A percentile compares a stretch with the other conserved stretches of the same genome.
These are phyloP conservation scores for Glutinoglossum americanum DNA, from an alignment of 495 filamentous ascomycete genomes.

Conservation along the genomic window DNA sequence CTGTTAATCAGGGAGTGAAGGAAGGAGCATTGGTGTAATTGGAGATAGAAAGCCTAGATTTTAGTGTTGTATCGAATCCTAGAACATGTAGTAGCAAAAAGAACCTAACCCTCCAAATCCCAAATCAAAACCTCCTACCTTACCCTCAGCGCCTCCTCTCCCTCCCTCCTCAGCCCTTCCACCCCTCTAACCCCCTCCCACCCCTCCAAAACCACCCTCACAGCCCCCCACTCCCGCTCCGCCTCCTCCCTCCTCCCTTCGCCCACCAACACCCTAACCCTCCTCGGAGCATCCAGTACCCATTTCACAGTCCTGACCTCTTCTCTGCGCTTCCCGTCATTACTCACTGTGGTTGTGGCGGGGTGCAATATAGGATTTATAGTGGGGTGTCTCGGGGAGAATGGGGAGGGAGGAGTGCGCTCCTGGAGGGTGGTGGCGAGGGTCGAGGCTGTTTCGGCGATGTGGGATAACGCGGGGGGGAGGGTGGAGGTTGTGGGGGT, in stretches of 20 bases:
- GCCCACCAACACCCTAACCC: slow-evolving; percentile 25
- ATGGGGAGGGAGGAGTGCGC: not conserved
- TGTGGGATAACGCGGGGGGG: slow-evolving; percentile 5
- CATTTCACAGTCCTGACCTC: slow-evolving; percentile 49
- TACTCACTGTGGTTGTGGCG: too few relatives aligned
- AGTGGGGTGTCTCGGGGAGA: too few relatives aligned
- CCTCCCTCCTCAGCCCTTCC: slow-evolving; percentile 32
- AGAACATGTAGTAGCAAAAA: too few relatives aligned
- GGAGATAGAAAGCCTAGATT: too few relatives aligned
- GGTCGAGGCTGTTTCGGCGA: slow-evolving; percentile 1
- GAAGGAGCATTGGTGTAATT: too few relatives aligned
- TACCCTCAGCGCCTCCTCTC: slow-evolving; percentile 15
- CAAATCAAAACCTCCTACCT: too few relatives aligned
- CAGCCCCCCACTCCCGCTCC: slow-evolving; percentile 49
- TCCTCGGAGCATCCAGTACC: slow-evolving; percentile 37
- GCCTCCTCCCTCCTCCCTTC: not conserved
- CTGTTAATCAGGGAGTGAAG: too few relatives aligned
- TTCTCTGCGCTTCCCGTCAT: slow-evolving; percentile 23
- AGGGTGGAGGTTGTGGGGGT: slow-evolving; percentile 39
- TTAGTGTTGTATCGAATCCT: too few relatives aligned
- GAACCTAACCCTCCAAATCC: too few relatives aligned
- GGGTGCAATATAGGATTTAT: too few relatives aligned
- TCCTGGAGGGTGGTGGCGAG: not conserved
- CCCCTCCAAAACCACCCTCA: slow-evolving; percentile 67
- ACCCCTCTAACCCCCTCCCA: slow-evolving; percentile 26